These are phyloP conservation scores for Xylaria grammica DNA, from an alignment of 495 filamentous ascomycete genomes.

Conservation along the genomic window DNA sequence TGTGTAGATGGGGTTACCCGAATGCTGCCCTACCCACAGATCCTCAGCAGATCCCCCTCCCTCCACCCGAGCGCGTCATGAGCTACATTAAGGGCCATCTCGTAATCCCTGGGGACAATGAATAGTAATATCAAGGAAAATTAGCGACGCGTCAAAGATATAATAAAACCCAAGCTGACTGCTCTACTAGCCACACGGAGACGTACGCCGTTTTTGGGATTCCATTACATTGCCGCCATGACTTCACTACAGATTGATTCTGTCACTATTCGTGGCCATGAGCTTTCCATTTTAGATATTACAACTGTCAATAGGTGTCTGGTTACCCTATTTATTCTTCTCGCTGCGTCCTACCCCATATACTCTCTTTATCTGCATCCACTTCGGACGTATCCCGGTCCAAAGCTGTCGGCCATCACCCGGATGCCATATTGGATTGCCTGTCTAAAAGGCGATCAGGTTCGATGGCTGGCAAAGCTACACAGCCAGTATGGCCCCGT, in stretches of 20 bases:
- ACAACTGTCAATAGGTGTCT: background rate
- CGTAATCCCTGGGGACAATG: background rate
- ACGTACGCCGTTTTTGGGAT: background rate
- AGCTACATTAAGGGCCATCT: background rate
- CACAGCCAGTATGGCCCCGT: constrained; percentile 50
- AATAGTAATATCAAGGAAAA: background rate
- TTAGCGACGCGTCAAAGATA: background rate
- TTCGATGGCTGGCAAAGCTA: constrained; percentile 31
- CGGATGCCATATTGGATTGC: constrained; percentile 27
- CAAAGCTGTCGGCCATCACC: constrained; percentile 18
- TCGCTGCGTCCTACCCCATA: constrained; percentile 13
- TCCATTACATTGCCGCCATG: background rate
- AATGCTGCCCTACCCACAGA: background rate
- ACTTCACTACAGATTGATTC: constrained; percentile 1
- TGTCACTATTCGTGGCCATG: background rate
- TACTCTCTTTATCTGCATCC: constrained; percentile 25
- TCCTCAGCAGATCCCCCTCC: constrained; percentile 1
- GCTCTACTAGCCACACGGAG: background rate
- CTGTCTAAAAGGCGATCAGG: constrained; percentile 23
- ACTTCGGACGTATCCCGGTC: constrained; percentile 25
- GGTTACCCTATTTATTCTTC: background rate
- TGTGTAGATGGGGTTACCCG: background rate
- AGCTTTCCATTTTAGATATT: background rate
- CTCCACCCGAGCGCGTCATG: background rate
- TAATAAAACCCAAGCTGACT: background rate